Conservation (phyloP, 1,284 basidiomycete species). For the Ganoderma resinaceum region DNA sequence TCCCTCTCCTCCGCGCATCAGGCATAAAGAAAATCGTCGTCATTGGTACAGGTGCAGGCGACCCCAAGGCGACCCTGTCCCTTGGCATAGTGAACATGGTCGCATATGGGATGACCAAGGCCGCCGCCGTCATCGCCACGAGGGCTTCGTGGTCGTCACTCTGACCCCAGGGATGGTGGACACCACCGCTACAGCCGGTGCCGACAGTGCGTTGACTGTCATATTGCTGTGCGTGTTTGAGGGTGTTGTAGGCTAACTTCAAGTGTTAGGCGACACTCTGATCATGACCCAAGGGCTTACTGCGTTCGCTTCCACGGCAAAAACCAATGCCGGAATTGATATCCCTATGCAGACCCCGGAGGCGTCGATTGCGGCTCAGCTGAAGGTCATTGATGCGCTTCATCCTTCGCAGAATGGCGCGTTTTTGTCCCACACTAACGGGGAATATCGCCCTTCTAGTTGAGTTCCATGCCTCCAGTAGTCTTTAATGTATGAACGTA, state of each 20-base stretch:
- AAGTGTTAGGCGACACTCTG: neutral
- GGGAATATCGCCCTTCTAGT: neutral
- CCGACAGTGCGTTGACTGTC: neutral
- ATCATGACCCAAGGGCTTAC: no score
- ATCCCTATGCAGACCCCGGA: neutral
- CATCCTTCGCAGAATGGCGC: neutral
- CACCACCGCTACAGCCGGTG: constrained; percentile 24
- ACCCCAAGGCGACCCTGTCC: constrained; percentile 36
- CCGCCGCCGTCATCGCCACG: constrained; percentile 47
- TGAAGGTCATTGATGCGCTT: constrained; percentile 1
- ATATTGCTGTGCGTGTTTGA: neutral
- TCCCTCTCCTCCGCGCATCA: constrained; percentile 46
- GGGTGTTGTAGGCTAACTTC: neutral
- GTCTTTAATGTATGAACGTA: no score
- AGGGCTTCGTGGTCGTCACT: constrained; percentile 47
- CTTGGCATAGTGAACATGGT: constrained; percentile 19
- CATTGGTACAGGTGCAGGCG: constrained; percentile 41
- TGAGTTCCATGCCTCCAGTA: no score
- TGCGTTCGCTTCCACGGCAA: neutral
- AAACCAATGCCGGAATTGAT: neutral
- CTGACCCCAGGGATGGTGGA: constrained; percentile 47
- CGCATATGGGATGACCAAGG: constrained; percentile 46
- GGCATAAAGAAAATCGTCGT: constrained; percentile 46
- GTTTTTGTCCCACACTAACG: neutral
- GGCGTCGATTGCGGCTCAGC: neutral